These are phyloP conservation scores for Aspergillus floridensis DNA, from an alignment of 2,329 filamentous ascomycete species.

Conservation along the genomic window DNA sequence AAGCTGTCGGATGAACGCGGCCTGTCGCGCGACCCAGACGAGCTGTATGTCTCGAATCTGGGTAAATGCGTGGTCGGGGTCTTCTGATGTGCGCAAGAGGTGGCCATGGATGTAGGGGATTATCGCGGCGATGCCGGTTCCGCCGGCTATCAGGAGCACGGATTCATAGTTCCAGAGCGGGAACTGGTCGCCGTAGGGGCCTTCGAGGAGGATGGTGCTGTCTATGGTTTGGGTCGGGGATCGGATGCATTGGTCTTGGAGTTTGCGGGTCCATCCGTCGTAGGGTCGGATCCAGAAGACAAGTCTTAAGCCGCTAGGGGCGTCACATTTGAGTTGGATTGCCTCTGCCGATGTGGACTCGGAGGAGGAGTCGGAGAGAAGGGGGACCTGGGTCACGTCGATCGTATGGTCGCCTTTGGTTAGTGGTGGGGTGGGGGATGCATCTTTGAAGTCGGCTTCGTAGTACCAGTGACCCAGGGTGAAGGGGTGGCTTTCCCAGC, in stretches of 20 bases:
- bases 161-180: slow-evolving; percentile 51
- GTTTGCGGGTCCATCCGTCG: slow-evolving; percentile 51
- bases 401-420: slow-evolving; percentile 9
- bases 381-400: slow-evolving; percentile 25
- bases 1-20: slow-evolving; percentile 30
- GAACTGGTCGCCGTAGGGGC: slow-evolving; percentile 48
- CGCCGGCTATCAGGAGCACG: slow-evolving; percentile 48
- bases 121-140: slow-evolving; percentile 41
- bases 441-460: slow-evolving; percentile 2
- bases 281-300: slow-evolving; percentile 53
- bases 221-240: slow-evolving; percentile 24
- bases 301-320: slow-evolving; percentile 32
- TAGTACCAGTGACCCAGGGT: slow-evolving; percentile 40
- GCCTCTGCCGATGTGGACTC: not conserved
- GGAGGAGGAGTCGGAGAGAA: slow-evolving; percentile 21
- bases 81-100: slow-evolving; percentile 18
- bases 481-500: slow-evolving; percentile 55
- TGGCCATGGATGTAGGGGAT: slow-evolving; percentile 45
- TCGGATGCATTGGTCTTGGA: slow-evolving; percentile 37
- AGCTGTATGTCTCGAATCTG: slow-evolving; percentile 31
- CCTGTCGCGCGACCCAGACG: slow-evolving; percentile 35
- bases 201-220: slow-evolving; percentile 48
- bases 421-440: not conserved
- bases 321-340: slow-evolving; percentile 3
- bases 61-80: slow-evolving; percentile 12